Conservation (phyloP, 2,329 filamentous ascomycete species). For the Triangularia verruculosa region DNA sequence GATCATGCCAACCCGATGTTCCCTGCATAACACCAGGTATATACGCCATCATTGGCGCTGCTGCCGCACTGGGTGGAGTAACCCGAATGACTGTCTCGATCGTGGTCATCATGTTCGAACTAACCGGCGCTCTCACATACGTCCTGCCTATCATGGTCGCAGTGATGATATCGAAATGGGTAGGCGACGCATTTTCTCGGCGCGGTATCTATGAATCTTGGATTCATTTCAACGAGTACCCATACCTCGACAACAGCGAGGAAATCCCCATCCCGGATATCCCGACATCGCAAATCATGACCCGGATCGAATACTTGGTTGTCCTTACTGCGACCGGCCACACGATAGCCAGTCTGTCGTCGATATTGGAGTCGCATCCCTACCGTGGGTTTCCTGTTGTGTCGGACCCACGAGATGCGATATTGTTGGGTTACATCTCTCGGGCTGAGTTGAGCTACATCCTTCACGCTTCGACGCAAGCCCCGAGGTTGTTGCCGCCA, state of each 20-base stretch:
- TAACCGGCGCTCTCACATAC: slow-evolving; percentile 92
- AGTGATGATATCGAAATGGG: slow-evolving; percentile 98
- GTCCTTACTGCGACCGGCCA: slow-evolving; percentile 84
- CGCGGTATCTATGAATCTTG: slow-evolving; percentile 95
- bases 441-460: slow-evolving; percentile 86
- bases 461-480: slow-evolving; percentile 59
- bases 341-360: slow-evolving; percentile 72
- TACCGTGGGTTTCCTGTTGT: slow-evolving; percentile 94
- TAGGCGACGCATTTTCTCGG: slow-evolving; percentile 89
- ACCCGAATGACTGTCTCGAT: slow-evolving; percentile 97
- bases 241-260: slow-evolving; percentile 89
- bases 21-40: slow-evolving; percentile 90
- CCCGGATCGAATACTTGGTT: slow-evolving; percentile 82
- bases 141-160: slow-evolving; percentile 98
- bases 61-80: slow-evolving; percentile 88
- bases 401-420: slow-evolving; percentile 69
- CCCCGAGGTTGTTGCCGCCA: slow-evolving; percentile 57
- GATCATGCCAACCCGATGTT: slow-evolving; percentile 77
- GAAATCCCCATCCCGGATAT: slow-evolving; percentile 75
- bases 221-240: slow-evolving; percentile 95
- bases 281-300: slow-evolving; percentile 86
- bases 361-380: slow-evolving; percentile 68
- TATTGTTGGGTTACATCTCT: slow-evolving; percentile 90
- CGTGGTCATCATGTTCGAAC: slow-evolving; percentile 98
- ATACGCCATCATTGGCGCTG: slow-evolving; percentile 94